Evolutionary conservation across 768 basidiomycete species (phyloP), one percentile per base, ranked within the genome.

Genomic region (Suillus paluster): DNA sequence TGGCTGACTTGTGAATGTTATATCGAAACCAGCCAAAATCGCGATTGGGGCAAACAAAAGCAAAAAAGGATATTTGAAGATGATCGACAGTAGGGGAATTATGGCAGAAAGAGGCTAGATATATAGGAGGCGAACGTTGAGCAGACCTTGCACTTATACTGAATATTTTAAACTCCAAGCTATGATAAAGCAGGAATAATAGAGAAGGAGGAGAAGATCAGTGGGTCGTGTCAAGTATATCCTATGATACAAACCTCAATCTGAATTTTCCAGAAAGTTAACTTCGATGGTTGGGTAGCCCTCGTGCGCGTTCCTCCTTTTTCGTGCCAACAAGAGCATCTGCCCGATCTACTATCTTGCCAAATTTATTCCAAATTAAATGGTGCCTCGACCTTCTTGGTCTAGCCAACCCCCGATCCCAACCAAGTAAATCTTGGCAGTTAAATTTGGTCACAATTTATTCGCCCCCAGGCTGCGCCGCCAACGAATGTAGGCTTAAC

Each of bases 291-390:
- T 52, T 52, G 33, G 21, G 60, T 59, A 60, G 41, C 58, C n/a
- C 58, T 62, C 67, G 59, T 63, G 64, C 44, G 55, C 52, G 38
- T 64, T 38, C 63, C 64, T 67, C 73, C 65, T 53, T 19, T 63
- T 72, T 63, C 0, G 66, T 48, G 19, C 15, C 42, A 65, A 75
- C 74, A 75, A 74, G 70, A 73, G 68, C 72, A 21, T n/a, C n/a
- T 25, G 5, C 15, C 17, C 36, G 52, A 53, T 53, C 52, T 36
- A 34, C 50, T 34, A 30, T 30, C 30, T 46, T 15, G 46, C 46
- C 23, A 19, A 17, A 10, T 49, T 27, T 49, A 49, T 49, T 49
- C 53, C 21, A 54, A 38, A 55, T 55, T 19, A 17, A 25, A 55
- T 5, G 9, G 54, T 55, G 38, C 54, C 38, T 55, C 36, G 21